phyloP scores from a whole-genome alignment of 345 rosid genomes.

The Citrus cavaleriei region DNA sequence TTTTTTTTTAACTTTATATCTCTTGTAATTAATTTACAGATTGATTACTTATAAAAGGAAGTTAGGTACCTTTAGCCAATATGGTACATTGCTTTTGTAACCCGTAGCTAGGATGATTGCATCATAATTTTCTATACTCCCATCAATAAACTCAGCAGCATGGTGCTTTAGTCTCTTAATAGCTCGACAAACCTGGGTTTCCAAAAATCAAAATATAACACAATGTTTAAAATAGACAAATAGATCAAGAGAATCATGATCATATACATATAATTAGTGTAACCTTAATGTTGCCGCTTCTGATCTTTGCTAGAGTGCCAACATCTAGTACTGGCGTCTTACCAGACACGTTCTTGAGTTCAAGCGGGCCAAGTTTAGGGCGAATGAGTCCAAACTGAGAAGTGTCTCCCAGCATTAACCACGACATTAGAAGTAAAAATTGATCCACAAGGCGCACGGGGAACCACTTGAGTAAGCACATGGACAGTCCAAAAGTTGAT shows the following conservation, averaged over 20 bases:
- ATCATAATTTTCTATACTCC: slow-evolving; percentile 54
- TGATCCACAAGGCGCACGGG: slow-evolving; percentile 59
- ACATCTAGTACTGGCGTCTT: slow-evolving; percentile 89
- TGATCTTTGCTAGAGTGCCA: slow-evolving; percentile 67
- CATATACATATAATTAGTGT: too few species aligned
- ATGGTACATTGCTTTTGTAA: slow-evolving; percentile 74
- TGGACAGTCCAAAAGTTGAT: slow-evolving; percentile 77
- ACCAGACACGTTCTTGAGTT: slow-evolving; percentile 57
- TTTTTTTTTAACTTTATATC: too few species aligned
- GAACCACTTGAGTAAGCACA: slow-evolving; percentile 79
- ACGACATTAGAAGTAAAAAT: slow-evolving; percentile 50
- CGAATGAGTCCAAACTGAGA: slow-evolving; percentile 53
- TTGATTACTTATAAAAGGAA: background rate
- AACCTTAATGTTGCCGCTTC: slow-evolving; percentile 75
- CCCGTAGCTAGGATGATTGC: slow-evolving; percentile 87
- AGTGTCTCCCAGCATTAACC: slow-evolving; percentile 62
- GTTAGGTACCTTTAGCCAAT: slow-evolving; percentile 70
- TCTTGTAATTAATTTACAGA: background rate
- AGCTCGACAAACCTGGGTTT: slow-evolving; percentile 49
- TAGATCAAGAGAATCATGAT: background rate
- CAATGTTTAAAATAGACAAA: background rate
- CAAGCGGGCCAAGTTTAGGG: slow-evolving; percentile 76
- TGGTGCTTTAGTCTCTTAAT: slow-evolving; percentile 44
- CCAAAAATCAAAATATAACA: too few species aligned
- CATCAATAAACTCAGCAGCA: slow-evolving; percentile 73